These are phyloP conservation scores for Pseudopithomyces maydicus DNA, from an alignment of 2,329 filamentous ascomycete genomes.

Conservation along the genomic window DNA sequence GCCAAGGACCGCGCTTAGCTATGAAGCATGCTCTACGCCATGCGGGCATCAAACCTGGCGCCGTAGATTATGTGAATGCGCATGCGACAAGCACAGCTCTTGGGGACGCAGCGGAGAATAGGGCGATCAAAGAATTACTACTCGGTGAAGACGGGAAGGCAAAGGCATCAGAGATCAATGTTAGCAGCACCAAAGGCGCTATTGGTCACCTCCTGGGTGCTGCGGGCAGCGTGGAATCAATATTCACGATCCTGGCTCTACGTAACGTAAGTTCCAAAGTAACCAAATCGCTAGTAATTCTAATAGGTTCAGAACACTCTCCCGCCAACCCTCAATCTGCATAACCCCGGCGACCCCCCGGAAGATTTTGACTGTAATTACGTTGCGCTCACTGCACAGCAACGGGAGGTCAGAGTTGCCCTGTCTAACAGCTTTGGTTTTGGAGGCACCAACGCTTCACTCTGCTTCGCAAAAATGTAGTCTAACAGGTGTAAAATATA, in stretches of 20 bases:
- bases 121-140: slow-evolving; percentile 79
- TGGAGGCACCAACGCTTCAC: slow-evolving; percentile 90
- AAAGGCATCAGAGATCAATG: slow-evolving; percentile 69
- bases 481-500: not conserved
- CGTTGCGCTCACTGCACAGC: slow-evolving; percentile 72
- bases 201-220: slow-evolving; percentile 91
- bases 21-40: slow-evolving; percentile 84
- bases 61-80: slow-evolving; percentile 92
- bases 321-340: slow-evolving; percentile 86
- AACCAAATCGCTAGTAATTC: not conserved
- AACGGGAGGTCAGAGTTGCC: slow-evolving; percentile 72
- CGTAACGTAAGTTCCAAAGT: slow-evolving; percentile 66
- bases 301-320: slow-evolving; percentile 66
- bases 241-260: slow-evolving; percentile 82
- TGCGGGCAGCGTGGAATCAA: slow-evolving; percentile 85
- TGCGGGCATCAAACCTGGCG: slow-evolving; percentile 68
- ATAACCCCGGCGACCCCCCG: slow-evolving; percentile 62
- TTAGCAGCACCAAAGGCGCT: slow-evolving; percentile 94
- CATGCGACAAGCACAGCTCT: slow-evolving; percentile 88
- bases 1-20: slow-evolving; percentile 77
- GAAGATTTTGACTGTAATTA: slow-evolving; percentile 82
- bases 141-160: slow-evolving; percentile 71
- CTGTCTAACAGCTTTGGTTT: slow-evolving; percentile 98
- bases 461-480: slow-evolving; percentile 70
- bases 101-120: slow-evolving; percentile 86